Base-by-base conservation (phyloP, 345 rosid species). In the Carallia brachiata region DNA sequence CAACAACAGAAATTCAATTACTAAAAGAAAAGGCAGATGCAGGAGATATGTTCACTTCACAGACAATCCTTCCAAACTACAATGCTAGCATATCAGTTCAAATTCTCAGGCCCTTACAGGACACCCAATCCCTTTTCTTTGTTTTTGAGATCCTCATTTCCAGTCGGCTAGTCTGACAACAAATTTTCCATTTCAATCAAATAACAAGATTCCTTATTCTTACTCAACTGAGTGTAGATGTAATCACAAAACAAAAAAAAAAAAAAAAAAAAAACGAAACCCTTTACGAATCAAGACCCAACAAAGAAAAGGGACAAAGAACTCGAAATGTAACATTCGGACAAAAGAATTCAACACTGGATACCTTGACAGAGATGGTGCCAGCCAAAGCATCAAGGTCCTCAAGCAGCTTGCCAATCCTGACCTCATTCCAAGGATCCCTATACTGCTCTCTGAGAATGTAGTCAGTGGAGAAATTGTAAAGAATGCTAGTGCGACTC, bases 321-420 rank as follows among this genome's bases (percentile, higher is more conserved):
- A 31, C 4, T 19, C 16, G 1, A 52, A 48, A 6, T 44, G 17
- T 12, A 44, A 4, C 4, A 12, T 44, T 13, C 17, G 16, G 17
- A 44, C 50, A 44, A 44, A 44, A 13, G 50, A 3, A 44, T 44
- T 10, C 16, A 44, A 44, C 50, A 31, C 19, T 16, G 9, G 31
- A 32, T 67, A 90, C 97, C 97, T 88, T 88, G 74, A 92, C 92
- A 19, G 97, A 89, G 76, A 92, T 92, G 70, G 96, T 85, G 67
- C 96, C 96, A 48, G 96, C 96, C 59, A 89, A 84, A 77, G 96
- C 96, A 82, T 92, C 97, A 73, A 89, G 96, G 70, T 92, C 97
- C 77, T 92, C 96, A 15, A 89, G 92, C 88, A 92, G 76, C 57
- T 86, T 92, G 62, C 96, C 96, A 55, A 92, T 83, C 36, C 97